Base-by-base conservation (phyloP, 2,329 filamentous ascomycete genomes). In the Penicillium sp. region DNA sequence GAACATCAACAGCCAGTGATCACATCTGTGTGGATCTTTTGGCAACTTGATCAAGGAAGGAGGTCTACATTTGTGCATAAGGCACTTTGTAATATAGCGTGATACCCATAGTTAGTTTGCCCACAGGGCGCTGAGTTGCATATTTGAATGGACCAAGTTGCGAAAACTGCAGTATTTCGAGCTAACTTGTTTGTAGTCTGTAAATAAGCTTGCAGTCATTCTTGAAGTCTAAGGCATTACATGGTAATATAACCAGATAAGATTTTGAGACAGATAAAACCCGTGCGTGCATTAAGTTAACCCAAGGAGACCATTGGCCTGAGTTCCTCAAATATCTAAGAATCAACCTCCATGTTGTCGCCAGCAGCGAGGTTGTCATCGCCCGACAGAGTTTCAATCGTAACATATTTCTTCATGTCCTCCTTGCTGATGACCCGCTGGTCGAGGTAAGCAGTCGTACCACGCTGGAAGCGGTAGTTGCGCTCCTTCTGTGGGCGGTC, bases 371-470 rank as follows among this genome's bases (percentile, higher is more conserved):
- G 71, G 31, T 89, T 86, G 46, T 83, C 83, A 59, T 88, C 85
- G 51, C 86, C 83, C 52, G 87, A 83, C 67, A 96, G 76, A 73
- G 97, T 92, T 67, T 96, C 87, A 55, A 99, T 89, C 29, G 88
- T 95, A 55, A 97, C 88, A 75, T 94, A 97, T 74, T 95, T 93
- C 73, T 89, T 89, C 68, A 99, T 88, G 68, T 99, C 91, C 74
- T 93, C 89, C 81, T 90, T 94, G 68, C 84, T 92, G 73, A 97
- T 96, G 64, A 97, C 83, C 83, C 95, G 96, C 82, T 99, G 90
- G 75, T 96, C 94, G 71, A 99, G 80, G 61, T 94, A 90, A 9
- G 92, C 93, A 9, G 95, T 99, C n/a, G 94, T 97, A 53, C 94
- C 94, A 72, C 86, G 86, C 64, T 82, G 80, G 81, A 97, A 99